phyloP scores from a whole-genome alignment of 164 flowering plant genomes.

The Tetracentron sinense region DNA sequence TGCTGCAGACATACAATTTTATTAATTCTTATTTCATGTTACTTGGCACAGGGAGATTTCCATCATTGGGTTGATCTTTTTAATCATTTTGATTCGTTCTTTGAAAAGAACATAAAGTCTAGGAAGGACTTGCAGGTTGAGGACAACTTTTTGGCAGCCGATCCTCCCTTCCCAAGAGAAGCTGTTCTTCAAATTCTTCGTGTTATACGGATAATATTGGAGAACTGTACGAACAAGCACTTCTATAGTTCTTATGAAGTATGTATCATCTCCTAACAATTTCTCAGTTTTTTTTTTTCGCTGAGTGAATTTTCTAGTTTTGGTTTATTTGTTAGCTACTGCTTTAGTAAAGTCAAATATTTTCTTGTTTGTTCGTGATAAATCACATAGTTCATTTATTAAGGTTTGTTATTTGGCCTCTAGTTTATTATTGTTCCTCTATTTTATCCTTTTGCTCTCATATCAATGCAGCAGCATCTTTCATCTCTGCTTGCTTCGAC shows the following conservation, averaged over 20 bases:
- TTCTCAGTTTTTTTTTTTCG: neutral
- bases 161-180: slow-evolving; percentile 84
- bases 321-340: neutral
- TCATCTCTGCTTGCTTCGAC: slow-evolving; percentile 81
- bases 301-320: neutral
- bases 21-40: slow-evolving; percentile 10
- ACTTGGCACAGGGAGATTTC: slow-evolving; percentile 76
- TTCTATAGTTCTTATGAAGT: slow-evolving; percentile 88
- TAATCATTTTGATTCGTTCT: slow-evolving; percentile 85
- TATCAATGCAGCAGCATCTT: slow-evolving; percentile 71
- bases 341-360: neutral
- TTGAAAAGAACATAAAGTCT: slow-evolving; percentile 71
- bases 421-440: neutral
- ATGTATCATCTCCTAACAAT: slow-evolving; percentile 12
- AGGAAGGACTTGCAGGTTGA: slow-evolving; percentile 88
- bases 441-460: slow-evolving; percentile 10
- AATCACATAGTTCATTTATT: neutral
- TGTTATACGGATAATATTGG: slow-evolving; percentile 77
- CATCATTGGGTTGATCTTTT: slow-evolving; percentile 97
- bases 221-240: slow-evolving; percentile 88
- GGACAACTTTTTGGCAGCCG: slow-evolving; percentile 60
- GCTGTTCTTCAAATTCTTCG: slow-evolving; percentile 87
- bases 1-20: slow-evolving; percentile 2
- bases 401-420: neutral
- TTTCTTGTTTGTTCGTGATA: neutral